phyloP scores from a whole-genome alignment of 2,329 filamentous ascomycete genomes.

The Fusarium newnesense region DNA sequence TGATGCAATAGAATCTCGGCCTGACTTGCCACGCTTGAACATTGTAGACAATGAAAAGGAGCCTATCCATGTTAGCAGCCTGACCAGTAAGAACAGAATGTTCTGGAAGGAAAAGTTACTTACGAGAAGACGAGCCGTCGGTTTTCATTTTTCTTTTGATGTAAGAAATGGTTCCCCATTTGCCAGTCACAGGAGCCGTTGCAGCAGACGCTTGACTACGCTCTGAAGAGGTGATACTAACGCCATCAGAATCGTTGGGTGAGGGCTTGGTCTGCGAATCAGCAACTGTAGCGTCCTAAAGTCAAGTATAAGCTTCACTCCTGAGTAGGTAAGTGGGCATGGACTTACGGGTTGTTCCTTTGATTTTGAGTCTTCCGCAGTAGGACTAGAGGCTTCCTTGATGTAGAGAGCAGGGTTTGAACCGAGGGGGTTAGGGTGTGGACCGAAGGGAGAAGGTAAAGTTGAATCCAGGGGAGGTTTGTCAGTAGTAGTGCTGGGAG shows the following conservation, averaged over 20 bases:
- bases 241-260: neutral
- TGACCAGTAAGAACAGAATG: neutral
- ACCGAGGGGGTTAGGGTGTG: neutral
- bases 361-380: neutral
- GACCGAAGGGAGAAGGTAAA: neutral
- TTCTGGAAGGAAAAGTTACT: neutral
- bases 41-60: conserved; percentile 2
- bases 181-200: neutral
- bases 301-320: neutral
- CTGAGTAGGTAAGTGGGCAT: no score
- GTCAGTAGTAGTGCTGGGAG: neutral
- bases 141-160: neutral
- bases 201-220: neutral
- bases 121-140: neutral
- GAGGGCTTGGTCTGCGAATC: neutral
- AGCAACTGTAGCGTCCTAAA: neutral
- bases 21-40: neutral
- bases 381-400: neutral
- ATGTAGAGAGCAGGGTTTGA: neutral
- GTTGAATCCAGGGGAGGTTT: neutral
- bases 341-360: conserved; percentile 1
- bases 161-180: neutral
- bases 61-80: neutral
- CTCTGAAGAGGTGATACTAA: neutral
- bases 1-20: neutral